Conservation (phyloP, 805 yeast genomes). For the Scheffersomyces lignosus region DNA sequence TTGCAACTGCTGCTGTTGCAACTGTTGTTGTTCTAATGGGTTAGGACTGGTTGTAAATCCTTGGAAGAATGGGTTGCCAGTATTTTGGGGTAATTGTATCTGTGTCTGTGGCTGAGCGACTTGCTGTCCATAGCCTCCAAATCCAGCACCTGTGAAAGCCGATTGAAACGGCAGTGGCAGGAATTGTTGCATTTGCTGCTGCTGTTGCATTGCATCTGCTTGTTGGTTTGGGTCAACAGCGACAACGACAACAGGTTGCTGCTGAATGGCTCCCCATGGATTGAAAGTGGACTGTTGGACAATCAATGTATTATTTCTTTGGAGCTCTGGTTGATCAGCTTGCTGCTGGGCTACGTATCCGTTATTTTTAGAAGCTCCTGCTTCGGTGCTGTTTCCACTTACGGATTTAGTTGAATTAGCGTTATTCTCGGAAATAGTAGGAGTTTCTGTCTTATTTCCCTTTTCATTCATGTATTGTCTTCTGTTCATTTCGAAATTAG, state of each 20-base stretch:
- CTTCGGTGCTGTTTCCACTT: conserved; percentile 2
- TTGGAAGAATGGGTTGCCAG: conserved; percentile 46
- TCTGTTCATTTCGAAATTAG: conserved; percentile 77
- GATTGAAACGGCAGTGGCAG: too few relatives aligned
- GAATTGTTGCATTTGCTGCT: conserved; percentile 6
- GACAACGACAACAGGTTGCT: conserved; percentile 7
- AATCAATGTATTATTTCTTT: conserved; percentile 26
- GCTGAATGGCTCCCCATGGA: conserved; percentile 36
- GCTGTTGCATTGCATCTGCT: conserved; percentile 5
- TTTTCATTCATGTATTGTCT: conserved; percentile 74
- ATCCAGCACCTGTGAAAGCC: conserved; percentile 5
- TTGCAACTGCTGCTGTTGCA: conserved; percentile 18
- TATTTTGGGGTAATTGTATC: conserved; percentile 11
- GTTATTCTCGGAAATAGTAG: neutral
- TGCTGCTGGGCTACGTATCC: conserved; percentile 5
- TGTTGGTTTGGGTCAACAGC: conserved; percentile 3
- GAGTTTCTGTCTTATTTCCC: conserved; percentile 32
- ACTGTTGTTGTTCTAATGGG: conserved; percentile 8
- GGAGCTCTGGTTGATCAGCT: conserved; percentile 6
- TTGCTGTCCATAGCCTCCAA: conserved; percentile 14
- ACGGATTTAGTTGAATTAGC: conserved; percentile 2
- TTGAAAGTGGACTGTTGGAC: conserved; percentile 41
- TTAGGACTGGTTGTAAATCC: conserved; percentile 33
- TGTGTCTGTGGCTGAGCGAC: conserved; percentile 10
- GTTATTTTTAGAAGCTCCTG: neutral